Evolutionary conservation across 352 stramenopile genomes (phyloP), one percentile per base, ranked within the genome.

Genomic region (Pythium myriotylum): DNA sequence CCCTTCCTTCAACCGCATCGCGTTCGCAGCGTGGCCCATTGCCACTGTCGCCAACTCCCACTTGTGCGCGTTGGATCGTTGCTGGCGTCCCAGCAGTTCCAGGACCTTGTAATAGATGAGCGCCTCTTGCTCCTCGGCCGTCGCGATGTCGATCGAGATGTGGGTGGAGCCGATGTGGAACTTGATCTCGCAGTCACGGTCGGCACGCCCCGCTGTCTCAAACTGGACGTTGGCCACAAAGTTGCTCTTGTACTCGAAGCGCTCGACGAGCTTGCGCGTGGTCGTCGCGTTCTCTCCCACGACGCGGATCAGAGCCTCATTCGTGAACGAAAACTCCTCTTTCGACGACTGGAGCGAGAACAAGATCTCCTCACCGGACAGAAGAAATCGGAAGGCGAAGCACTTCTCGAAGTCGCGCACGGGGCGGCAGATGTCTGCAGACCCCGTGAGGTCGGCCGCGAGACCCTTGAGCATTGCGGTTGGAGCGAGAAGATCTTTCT

Each of bases 171-270:
- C 50, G 5, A 60, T 60, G 14, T 41, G 3, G 41, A 69, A 65
- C 42, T 69, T 69, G 62, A 69, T 60, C 48, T 69, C 62, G 19
- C 62, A 69, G 62, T 69, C 62, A 40, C 62, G 62, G 49, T 69
- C 62, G 26, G 55, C 55, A 13, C 62, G 62, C 4, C 62, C 62
- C 1, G 62, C 50, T 0, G 62, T 69, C 41, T 69, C 62, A 26
- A 69, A 69, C 54, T 64, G 14, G 23, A 69, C 54, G 14, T 10
- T 16, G 13, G 27, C 55, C n/a, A 69, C 39, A 20, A 4, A 20
- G 29, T 69, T 29, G 48, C 24, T 56, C 45, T 59, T 60, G 50
- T 65, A 69, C 20, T 69, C 62, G 48, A 61, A 69, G 0, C 62
- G 54, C 48, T 63, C 49, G 27, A 69, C 62, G 6, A 69, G 32